These are phyloP conservation scores for Tremellales sp. DNA, from an alignment of 1,284 basidiomycete genomes.

Conservation along the genomic window DNA sequence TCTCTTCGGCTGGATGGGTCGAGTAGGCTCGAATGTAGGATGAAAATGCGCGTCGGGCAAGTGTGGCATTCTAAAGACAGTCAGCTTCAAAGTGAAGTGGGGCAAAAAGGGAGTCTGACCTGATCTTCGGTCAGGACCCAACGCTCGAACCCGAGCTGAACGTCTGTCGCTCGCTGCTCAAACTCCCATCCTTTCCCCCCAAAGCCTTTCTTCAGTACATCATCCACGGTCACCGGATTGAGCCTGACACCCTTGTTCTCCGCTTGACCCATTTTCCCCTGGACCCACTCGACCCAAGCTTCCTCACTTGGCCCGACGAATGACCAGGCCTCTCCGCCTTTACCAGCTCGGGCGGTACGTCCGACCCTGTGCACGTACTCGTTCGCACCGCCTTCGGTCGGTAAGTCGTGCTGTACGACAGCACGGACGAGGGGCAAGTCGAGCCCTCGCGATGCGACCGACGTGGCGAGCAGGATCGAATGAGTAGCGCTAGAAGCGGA, in stretches of 20 bases:
- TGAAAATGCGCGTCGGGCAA: constrained; percentile 81
- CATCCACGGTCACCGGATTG: constrained; percentile 62
- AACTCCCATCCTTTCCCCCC: constrained; percentile 75
- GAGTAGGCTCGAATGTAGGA: constrained; percentile 96
- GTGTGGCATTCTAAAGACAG: constrained; percentile 60
- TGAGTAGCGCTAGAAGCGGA: constrained; percentile 51
- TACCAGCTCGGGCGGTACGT: constrained; percentile 92
- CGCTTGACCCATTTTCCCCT: constrained; percentile 61
- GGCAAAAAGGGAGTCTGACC: constrained; percentile 52
- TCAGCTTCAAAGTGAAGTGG: not conserved
- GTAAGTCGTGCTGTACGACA: constrained; percentile 94
- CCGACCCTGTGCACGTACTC: constrained; percentile 98
- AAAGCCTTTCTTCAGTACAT: constrained; percentile 72
- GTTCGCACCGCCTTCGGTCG: constrained; percentile 92
- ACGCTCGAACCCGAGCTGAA: constrained; percentile 89
- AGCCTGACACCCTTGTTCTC: constrained; percentile 53
- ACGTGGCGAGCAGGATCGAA: constrained; percentile 87
- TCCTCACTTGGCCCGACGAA: constrained; percentile 69
- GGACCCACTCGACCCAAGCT: constrained; percentile 80
- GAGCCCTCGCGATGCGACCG: constrained; percentile 95
- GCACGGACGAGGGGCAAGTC: constrained; percentile 92
- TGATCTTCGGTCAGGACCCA: constrained; percentile 78
- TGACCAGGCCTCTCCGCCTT: constrained; percentile 82
- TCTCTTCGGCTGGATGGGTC: constrained; percentile 92
- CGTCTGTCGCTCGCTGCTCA: constrained; percentile 89